Conservation (phyloP, 2,329 filamentous ascomycete species). For the Drechslerella dactyloides region DNA sequence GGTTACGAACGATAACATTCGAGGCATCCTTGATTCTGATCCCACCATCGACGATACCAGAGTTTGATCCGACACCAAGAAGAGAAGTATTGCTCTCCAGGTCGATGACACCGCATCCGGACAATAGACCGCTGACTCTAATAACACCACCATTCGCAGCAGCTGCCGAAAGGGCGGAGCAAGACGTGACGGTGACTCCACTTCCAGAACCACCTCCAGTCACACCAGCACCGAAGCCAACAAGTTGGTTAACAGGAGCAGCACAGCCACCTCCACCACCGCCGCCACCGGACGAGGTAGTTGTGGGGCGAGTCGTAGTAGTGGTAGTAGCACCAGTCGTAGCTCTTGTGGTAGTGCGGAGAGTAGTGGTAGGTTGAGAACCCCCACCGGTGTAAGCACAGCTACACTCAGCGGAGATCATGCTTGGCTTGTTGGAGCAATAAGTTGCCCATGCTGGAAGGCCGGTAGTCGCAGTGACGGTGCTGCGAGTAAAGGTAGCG, state of each 20-base stretch:
- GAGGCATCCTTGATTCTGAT: conserved; percentile 61
- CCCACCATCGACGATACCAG: conserved; percentile 60
- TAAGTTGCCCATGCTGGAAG: conserved; percentile 62
- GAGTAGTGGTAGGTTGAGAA: conserved; percentile 27
- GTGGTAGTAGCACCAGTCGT: neutral
- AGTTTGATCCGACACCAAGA: conserved; percentile 62
- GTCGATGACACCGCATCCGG: conserved; percentile 60
- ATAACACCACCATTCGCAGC: conserved; percentile 59
- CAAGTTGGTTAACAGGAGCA: conserved; percentile 54
- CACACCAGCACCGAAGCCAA: conserved; percentile 58
- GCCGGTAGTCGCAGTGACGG: conserved; percentile 43
- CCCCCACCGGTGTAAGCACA: conserved; percentile 31
- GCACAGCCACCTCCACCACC: conserved; percentile 16
- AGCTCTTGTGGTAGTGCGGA: conserved; percentile 19
- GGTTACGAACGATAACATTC: conserved; percentile 67
- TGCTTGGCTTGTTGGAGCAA: conserved; percentile 43
- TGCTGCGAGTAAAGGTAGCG: conserved; percentile 56
- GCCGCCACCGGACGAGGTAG: conserved; percentile 10
- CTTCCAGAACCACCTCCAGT: conserved; percentile 62
- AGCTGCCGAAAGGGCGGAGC: conserved; percentile 59
- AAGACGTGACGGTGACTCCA: conserved; percentile 61
- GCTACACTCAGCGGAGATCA: conserved; percentile 44
- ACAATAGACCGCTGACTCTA: conserved; percentile 61
- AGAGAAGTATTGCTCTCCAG: conserved; percentile 63
- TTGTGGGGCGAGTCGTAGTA: conserved; percentile 4